Evolutionary conservation across 2,329 filamentous ascomycete genomes (phyloP).

Genomic region (Hawksworthiomyces lignivorus): DNA sequence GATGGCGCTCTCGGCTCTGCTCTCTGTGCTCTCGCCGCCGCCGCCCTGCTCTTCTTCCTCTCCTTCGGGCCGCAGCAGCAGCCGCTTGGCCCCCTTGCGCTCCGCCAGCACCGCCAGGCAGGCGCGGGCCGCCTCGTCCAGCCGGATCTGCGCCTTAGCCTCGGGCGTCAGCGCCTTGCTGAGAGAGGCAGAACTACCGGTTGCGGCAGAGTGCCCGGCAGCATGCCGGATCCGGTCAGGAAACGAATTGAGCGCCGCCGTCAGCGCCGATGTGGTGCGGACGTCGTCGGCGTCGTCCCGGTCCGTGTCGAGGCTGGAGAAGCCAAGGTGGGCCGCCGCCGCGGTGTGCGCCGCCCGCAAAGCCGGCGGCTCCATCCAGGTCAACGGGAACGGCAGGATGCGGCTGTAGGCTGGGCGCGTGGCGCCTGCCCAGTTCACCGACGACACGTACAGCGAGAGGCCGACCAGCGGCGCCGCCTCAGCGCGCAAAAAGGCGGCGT

Average conservation of each 20-base stretch:
- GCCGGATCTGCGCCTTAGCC: conserved; percentile 64
- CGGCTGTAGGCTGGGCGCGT: conserved; percentile 75
- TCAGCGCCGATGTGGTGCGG: conserved; percentile 28
- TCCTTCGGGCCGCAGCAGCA: conserved; percentile 43
- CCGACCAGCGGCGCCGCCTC: conserved; percentile 74
- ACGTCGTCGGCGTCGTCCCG: conserved; percentile 26
- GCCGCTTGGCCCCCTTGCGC: conserved; percentile 44
- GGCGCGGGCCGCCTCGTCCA: conserved; percentile 64
- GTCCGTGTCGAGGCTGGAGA: conserved; percentile 58
- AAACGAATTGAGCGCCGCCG: conserved; percentile 10
- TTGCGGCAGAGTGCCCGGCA: background rate
- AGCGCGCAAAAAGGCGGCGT: conserved; percentile 63
- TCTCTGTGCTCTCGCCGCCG: conserved; percentile 7
- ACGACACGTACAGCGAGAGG: conserved; percentile 82
- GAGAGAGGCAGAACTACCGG: conserved; percentile 33
- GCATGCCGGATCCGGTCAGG: conserved; percentile 11
- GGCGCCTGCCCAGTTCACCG: conserved; percentile 70
- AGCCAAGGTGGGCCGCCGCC: conserved; percentile 61
- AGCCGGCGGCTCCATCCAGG: conserved; percentile 74
- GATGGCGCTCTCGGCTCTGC: no score
- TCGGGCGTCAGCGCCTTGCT: conserved; percentile 62
- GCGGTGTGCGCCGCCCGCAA: conserved; percentile 62
- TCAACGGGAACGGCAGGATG: conserved; percentile 77
- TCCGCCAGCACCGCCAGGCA: conserved; percentile 63
- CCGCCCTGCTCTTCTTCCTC: background rate